Base-by-base conservation (phyloP, 148 eudicot genomes). In the Linanthus parryae region DNA sequence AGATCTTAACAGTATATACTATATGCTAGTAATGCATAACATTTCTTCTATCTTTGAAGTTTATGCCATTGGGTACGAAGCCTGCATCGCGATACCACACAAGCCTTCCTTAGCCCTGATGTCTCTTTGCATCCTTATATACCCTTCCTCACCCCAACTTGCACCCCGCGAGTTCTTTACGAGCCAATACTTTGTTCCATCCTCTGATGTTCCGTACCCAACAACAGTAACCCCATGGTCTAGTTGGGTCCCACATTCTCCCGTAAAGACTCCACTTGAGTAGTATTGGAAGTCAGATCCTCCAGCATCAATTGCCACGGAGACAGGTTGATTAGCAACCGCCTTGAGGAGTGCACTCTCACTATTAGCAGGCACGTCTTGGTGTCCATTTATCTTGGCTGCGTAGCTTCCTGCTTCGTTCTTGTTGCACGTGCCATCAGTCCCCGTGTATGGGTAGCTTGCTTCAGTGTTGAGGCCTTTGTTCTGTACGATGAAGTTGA, bases 181-280 rank as follows among this genome's bases (percentile, higher is more conserved):
- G 38, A 59, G 30, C 64, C 70, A 58, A 38, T 66, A 58, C 42
- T 59, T 66, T 19, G 70, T 66, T 15, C 70, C 56, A 64, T 55
- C 68, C n/a, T 5, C 8, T 18, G 9, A 11, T 17, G 45, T 45
- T 18, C 59, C 70, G 16, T 65, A 58, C 17, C 58, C 64, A 35
- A 58, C 54, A n/a, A 59, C 64, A 50, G 64, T 52, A 13, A 58
- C 71, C 3, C 54, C 59, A 12, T 66, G 64, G 22, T 66, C 64
- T 11, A 66, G 34, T 2, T 28, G 33, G 17, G 50, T 59, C 15
- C 56, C 71, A 31, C 65, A 66, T 17, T 12, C 7, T 26, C 65
- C 65, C 9, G 54, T 59, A 23, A 66, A 59, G 11, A 66, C 71
- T 0, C 71, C 65, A 13, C 60, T 59, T 3, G 55, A 52, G 33